A percentile compares a stretch with the other conserved stretches of the same genome.
phyloP scores from a whole-genome alignment of 306 rosid species.

The Carpinus fangiana region DNA sequence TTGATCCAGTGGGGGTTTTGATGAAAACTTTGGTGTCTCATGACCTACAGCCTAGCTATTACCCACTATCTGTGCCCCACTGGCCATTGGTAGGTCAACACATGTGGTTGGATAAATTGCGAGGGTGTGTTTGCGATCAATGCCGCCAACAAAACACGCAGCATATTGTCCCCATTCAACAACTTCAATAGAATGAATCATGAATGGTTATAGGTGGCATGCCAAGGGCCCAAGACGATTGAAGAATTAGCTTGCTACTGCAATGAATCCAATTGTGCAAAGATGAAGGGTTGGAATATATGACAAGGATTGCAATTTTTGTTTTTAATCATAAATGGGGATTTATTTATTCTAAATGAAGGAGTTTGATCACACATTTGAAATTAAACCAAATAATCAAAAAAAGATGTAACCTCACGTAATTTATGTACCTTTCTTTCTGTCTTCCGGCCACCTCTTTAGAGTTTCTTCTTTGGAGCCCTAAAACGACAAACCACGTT shows the following conservation, averaged over 20 bases:
- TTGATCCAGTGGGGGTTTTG: background rate
- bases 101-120: background rate
- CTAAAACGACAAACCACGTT: too few species aligned
- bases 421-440: too few species aligned
- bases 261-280: background rate
- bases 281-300: background rate
- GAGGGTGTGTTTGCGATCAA: background rate
- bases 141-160: background rate
- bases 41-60: background rate
- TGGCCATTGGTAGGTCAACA: background rate
- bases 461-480: too few species aligned
- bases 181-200: background rate
- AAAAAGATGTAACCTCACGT: too few species aligned
- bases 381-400: too few species aligned
- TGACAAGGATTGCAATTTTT: too few species aligned
- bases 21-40: background rate
- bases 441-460: too few species aligned
- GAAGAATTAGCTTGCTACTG: background rate
- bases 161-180: background rate
- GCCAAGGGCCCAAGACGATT: background rate
- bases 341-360: too few species aligned
- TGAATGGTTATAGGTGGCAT: background rate
- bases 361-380: too few species aligned
- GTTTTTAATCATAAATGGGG: too few species aligned
- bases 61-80: background rate